phyloP scores from a whole-genome alignment of 106 monocot genomes.

The Allium sativum region DNA sequence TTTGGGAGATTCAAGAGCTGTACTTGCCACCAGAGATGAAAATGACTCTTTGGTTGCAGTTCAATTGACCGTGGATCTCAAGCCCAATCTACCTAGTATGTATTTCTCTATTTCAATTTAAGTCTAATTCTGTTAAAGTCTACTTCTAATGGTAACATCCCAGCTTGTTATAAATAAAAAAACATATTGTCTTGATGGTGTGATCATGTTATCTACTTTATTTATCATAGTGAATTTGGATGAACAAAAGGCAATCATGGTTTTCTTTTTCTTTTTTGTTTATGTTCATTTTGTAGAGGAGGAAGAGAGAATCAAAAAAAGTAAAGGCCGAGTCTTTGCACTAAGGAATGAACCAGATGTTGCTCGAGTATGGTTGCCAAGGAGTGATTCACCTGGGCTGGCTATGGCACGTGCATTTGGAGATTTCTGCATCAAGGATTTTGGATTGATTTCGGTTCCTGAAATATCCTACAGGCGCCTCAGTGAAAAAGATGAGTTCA shows the following conservation, averaged over 20 bases:
- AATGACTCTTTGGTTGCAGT: conserved; percentile 17
- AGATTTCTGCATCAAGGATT: conserved; percentile 57
- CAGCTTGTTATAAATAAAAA: background rate
- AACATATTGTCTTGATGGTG: background rate
- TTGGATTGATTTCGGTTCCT: conserved; percentile 36
- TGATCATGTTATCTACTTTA: too few species aligned
- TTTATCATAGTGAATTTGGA: too few species aligned
- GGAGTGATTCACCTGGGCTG: conserved; percentile 50
- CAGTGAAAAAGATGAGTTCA: conserved; percentile 46
- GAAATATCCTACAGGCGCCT: conserved; percentile 44
- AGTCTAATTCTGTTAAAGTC: background rate
- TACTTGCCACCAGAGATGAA: conserved; percentile 23
- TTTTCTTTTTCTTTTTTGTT: too few species aligned
- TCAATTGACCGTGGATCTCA: conserved; percentile 27
- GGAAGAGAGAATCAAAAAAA: conserved; percentile 52
- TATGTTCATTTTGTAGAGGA: conserved; percentile 21
- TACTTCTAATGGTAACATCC: too few species aligned
- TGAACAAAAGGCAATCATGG: too few species aligned
- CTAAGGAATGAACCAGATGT: conserved; percentile 62
- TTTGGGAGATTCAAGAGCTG: conserved; percentile 22
- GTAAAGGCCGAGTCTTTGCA: conserved; percentile 59
- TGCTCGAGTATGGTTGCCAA: conserved; percentile 62
- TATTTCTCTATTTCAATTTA: background rate
- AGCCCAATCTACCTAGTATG: conserved; percentile 27
- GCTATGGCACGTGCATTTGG: conserved; percentile 71